Percentiles rank a stretch among this genome's conserved stretches.
phyloP scores from a whole-genome alignment of 192 early-diverging fungal species.

The Coemansia sp. region DNA sequence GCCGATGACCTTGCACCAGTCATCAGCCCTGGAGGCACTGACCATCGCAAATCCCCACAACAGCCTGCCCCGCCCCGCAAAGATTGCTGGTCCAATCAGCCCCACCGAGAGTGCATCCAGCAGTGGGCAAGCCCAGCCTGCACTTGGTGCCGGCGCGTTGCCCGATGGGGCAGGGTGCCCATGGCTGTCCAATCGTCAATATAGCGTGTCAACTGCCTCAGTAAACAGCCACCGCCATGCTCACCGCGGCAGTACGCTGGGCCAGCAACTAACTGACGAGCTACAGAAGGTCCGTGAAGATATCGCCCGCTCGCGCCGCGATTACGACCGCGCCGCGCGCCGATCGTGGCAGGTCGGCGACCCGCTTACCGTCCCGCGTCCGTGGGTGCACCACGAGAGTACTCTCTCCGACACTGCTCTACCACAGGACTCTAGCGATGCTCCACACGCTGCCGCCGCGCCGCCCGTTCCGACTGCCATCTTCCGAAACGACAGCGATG shows the following conservation, averaged over 20 bases:
- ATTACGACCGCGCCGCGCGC: slow-evolving; percentile 23
- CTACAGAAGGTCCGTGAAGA: slow-evolving; percentile 34
- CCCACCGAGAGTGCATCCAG: neutral
- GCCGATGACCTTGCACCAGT: slow-evolving; percentile 2
- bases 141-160: neutral
- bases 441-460: neutral
- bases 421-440: slow-evolving; percentile 1
- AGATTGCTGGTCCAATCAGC: neutral
- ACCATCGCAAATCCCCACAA: neutral
- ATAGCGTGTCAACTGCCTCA: slow-evolving; percentile 36
- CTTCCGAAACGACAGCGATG: neutral
- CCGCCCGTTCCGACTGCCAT: neutral
- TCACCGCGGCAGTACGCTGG: slow-evolving; percentile 45
- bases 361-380: slow-evolving; percentile 16
- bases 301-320: slow-evolving; percentile 31
- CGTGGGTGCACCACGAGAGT: slow-evolving; percentile 41
- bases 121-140: neutral
- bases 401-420: slow-evolving; percentile 42
- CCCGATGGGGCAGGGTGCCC: slow-evolving; percentile 18
- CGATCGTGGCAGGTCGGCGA: slow-evolving; percentile 45
- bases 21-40: neutral
- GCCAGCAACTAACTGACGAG: slow-evolving; percentile 54
- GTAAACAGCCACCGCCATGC: slow-evolving; percentile 20
- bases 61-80: slow-evolving; percentile 11
- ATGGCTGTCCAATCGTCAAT: slow-evolving; percentile 29